Base-by-base conservation (phyloP, 768 basidiomycete genomes). In the Baorangia bicolor region DNA sequence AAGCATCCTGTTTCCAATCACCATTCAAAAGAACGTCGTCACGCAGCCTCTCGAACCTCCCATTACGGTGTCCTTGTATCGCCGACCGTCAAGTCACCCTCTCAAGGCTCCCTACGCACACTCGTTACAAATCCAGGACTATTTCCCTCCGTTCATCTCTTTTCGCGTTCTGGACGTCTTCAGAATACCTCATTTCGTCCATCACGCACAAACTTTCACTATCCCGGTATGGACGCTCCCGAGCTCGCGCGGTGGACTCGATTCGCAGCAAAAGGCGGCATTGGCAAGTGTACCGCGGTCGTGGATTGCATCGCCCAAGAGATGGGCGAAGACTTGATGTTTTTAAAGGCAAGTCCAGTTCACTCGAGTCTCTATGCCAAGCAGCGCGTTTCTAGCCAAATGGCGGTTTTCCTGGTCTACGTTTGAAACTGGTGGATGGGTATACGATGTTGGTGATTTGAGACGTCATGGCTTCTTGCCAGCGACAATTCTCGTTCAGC, bases 251-350 rank as follows among this genome's bases (percentile, higher is more conserved):
- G 88, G 39, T 94, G 92, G 92, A 88, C 87, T 11, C 78, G 92
- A 38, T 93, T 94, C 68, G 92, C 92, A 0, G 82, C 77, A 5
- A 93, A 92, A 64, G 92, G 92, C 0, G 92, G 92, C 14, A 91
- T 94, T 50, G 92, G 92, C 5, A 87, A 78, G 61, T 92, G 90
- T 59, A 84, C 82, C 1, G 92, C 92, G 5, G 53, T 78, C 25
- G 77, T 80, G 50, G 91, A 94, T 69, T 91, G 88, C 63, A 81
- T 90, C 20, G 90, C 90, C 2, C 83, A 90, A 68, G 77, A 78
- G 37, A 69, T 80, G 12, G 86, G 86, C 23, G 68, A 69, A 11
- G 92, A 94, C 70, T 77, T 94, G 42, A 94, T 94, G 92, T 93
- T 94, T 68, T 71, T 94, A 46, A 86, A 88, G 81, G 90, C 85